These are phyloP conservation scores for Schoenoplectus triqueter DNA, from an alignment of 202 grass and related monocot species.

Conservation along the genomic window DNA sequence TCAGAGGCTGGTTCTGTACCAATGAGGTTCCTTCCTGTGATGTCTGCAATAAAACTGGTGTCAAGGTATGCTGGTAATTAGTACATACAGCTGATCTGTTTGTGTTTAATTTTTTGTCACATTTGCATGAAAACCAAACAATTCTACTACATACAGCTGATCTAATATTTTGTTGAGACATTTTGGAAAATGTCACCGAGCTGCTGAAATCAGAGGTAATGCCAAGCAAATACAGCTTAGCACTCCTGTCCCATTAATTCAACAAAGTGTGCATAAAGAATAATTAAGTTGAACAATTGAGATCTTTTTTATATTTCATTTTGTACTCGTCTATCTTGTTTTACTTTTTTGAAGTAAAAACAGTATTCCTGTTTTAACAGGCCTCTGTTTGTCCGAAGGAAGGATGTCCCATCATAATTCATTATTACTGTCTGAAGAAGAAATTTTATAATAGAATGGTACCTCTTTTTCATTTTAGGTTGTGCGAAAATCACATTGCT, in stretches of 20 bases:
- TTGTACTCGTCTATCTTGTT: conserved; percentile 20
- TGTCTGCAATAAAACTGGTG: conserved; percentile 89
- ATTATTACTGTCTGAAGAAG: conserved; percentile 82
- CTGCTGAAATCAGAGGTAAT: not conserved
- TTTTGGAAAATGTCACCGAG: not conserved
- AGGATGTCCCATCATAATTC: conserved; percentile 73
- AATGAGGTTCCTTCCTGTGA: conserved; percentile 79
- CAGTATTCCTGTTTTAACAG: conserved; percentile 39
- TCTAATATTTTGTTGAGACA: not conserved
- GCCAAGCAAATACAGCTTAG: not conserved
- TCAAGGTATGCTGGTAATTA: conserved; percentile 58
- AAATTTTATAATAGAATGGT: conserved; percentile 72
- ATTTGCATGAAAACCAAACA: not conserved
- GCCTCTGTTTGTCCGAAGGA: conserved; percentile 71
- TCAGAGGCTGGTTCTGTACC: conserved; percentile 68
- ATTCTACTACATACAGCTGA: not conserved
- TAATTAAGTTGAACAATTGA: conserved; percentile 15
- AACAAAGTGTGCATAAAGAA: not conserved
- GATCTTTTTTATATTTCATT: not conserved
- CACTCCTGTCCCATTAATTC: not conserved
- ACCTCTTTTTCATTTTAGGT: not conserved
- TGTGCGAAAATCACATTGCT: conserved; percentile 16
- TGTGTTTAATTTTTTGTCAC: conserved; percentile 21
- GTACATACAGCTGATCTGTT: not conserved
- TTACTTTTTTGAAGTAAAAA: not conserved